Percentiles rank a stretch among this genome's conserved stretches.
Evolutionary conservation across 2,329 filamentous ascomycete species (phyloP).

Genomic region (Harringtonia aguacate): DNA sequence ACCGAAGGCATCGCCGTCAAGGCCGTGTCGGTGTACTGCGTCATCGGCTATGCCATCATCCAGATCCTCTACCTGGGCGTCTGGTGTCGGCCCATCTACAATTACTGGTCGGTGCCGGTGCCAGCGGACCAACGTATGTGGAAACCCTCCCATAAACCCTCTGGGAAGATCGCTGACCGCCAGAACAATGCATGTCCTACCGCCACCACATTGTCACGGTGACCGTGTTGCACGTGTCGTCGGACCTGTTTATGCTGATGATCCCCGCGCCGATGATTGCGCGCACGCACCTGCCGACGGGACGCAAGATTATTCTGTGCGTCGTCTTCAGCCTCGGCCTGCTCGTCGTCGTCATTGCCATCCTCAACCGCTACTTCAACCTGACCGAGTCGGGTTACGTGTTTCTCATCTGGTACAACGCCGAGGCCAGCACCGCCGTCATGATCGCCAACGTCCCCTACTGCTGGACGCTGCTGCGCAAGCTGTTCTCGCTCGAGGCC

Average conservation of each 20-base stretch:
- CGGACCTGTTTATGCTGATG: slow-evolving; percentile 32
- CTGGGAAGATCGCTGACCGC: background rate
- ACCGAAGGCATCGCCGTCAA: slow-evolving; percentile 21
- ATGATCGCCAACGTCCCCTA: slow-evolving; percentile 51
- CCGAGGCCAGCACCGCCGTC: slow-evolving; percentile 47
- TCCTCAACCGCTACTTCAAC: slow-evolving; percentile 52
- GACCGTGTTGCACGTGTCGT: slow-evolving; percentile 34
- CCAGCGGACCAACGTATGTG: slow-evolving; percentile 16
- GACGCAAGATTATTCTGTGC: slow-evolving; percentile 37
- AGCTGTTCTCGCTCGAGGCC: slow-evolving; percentile 19
- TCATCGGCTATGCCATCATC: slow-evolving; percentile 9
- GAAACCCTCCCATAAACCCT: background rate
- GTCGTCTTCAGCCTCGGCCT: slow-evolving; percentile 45
- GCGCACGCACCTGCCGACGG: slow-evolving; percentile 23
- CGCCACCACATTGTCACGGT: slow-evolving; percentile 35
- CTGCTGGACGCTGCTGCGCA: slow-evolving; percentile 44
- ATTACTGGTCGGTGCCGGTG: slow-evolving; percentile 40
- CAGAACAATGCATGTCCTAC: slow-evolving; percentile 33
- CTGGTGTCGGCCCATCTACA: slow-evolving; percentile 40
- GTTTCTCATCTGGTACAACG: slow-evolving; percentile 51
- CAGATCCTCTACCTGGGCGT: slow-evolving; percentile 17
- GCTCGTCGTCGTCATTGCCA: slow-evolving; percentile 42
- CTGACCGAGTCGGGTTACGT: slow-evolving; percentile 41
- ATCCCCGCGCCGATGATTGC: slow-evolving; percentile 34
- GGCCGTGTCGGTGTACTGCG: slow-evolving; percentile 20